Percentiles rank a stretch among this genome's conserved stretches.
These are phyloP conservation scores for Ramaria rubella DNA, from an alignment of 768 basidiomycete species.

Conservation along the genomic window DNA sequence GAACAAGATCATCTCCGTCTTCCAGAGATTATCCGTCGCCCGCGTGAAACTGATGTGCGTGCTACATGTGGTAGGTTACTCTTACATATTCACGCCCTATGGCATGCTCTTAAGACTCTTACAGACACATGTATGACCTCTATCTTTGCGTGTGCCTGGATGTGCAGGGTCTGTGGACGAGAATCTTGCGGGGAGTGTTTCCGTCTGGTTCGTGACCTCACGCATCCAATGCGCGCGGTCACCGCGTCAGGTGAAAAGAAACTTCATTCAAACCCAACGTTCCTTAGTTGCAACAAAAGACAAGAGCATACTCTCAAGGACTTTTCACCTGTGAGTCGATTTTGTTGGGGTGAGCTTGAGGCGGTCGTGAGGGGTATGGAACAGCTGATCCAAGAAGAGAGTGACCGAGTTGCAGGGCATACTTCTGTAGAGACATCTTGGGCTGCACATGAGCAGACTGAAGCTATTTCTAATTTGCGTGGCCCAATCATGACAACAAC, in stretches of 20 bases:
- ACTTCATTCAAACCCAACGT: constrained; percentile 62
- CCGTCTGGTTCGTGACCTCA: constrained; percentile 58
- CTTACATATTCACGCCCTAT: not conserved
- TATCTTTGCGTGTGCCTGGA: constrained; percentile 83
- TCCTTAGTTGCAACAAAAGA: constrained; percentile 62
- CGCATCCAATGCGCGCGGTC: constrained; percentile 42
- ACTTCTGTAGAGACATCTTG: not conserved
- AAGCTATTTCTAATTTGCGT: not conserved
- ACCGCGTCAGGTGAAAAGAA: constrained; percentile 47
- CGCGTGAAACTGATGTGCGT: constrained; percentile 74
- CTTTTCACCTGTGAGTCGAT: constrained; percentile 78
- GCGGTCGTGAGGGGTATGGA: constrained; percentile 68
- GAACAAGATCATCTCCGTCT: constrained; percentile 58
- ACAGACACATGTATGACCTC: constrained; percentile 94
- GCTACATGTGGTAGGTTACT: constrained; percentile 69
- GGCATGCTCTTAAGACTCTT: not conserved
- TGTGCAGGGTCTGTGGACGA: constrained; percentile 85
- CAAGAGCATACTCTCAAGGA: constrained; percentile 61
- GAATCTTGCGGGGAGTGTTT: constrained; percentile 87
- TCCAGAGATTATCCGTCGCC: constrained; percentile 58
- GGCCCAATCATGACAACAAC: constrained; percentile 9
- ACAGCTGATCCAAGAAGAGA: constrained; percentile 32
- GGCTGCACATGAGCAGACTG: constrained; percentile 1
- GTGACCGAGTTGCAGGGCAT: not conserved
- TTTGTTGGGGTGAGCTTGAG: constrained; percentile 56